phyloP scores from a whole-genome alignment of 2,329 filamentous ascomycete genomes.

The Anthostomella pinea region DNA sequence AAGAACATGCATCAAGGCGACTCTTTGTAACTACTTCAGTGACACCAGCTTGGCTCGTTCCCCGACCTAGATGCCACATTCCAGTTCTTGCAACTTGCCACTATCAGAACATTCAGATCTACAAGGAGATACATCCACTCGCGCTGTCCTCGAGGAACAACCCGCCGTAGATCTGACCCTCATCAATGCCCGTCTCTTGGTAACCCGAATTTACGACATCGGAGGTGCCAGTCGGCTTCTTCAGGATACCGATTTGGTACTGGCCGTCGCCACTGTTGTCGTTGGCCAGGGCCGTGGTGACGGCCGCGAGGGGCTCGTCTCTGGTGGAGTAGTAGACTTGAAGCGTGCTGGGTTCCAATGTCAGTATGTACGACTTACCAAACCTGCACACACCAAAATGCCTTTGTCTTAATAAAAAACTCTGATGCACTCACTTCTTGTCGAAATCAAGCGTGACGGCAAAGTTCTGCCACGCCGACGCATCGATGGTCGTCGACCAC shows the following conservation, averaged over 20 bases:
- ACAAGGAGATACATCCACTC: slow-evolving; percentile 40
- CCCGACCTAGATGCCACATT: too few species aligned
- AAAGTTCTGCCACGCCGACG: slow-evolving; percentile 58
- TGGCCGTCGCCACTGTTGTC: slow-evolving; percentile 53
- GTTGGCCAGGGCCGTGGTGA: slow-evolving; percentile 44
- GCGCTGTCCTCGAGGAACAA: slow-evolving; percentile 49
- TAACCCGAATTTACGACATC: slow-evolving; percentile 50
- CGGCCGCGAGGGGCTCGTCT: slow-evolving; percentile 43
- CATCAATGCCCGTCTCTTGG: slow-evolving; percentile 44
- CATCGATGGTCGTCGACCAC: slow-evolving; percentile 41
- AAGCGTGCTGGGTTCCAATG: slow-evolving; percentile 42
- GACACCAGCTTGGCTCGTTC: too few species aligned
- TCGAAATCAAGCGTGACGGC: slow-evolving; percentile 53
- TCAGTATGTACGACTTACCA: too few species aligned
- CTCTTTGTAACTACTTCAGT: too few species aligned
- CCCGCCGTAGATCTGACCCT: slow-evolving; percentile 50
- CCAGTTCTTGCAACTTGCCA: too few species aligned
- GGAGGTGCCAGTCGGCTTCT: slow-evolving; percentile 51
- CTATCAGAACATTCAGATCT: too few species aligned
- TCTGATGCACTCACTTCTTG: slow-evolving; percentile 53
- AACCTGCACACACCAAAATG: too few species aligned
- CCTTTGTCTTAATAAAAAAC: too few species aligned
- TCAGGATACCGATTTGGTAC: slow-evolving; percentile 57
- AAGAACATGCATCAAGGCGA: too few species aligned
- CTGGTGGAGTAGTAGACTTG: slow-evolving; percentile 55